Evolutionary conservation across 306 rosid species (phyloP), one percentile per base, ranked within the genome.

Genomic region (Phaseolus lunatus): DNA sequence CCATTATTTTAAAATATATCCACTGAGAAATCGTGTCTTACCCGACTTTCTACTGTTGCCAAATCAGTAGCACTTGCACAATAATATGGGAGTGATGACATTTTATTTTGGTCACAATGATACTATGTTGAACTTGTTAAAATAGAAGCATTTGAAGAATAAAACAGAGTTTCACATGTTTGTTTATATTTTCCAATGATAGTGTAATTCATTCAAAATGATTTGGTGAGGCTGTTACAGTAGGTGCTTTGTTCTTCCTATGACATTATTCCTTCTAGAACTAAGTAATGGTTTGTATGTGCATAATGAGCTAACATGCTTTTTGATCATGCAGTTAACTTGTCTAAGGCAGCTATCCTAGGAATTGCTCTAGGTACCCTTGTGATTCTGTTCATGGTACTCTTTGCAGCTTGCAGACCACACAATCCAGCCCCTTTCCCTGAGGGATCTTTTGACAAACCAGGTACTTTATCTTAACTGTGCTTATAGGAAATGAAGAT

Each of bases 321-420:
- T 29, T 27, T 39, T 73, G 58, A 39, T 56, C 43, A 13, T 78
- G 83, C 82, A 92, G 97, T 85, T 61, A 82, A 80, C 15, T 57
- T 88, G 62, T 88, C 97, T 12, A 92, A 90, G 86, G 92, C 92
- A 15, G 93, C 92, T 41, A 92, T 92, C 59, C 85, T 92, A 19
- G 97, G 97, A 53, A 92, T 92, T 47, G 90, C 93, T 72, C 90
- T 92, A 50, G 96, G 92, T 22, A 89, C 89, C 57, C 87, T 92
- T 3, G 88, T 81, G 71, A 87, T 90, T 81, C 89, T 92, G 83
- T 85, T 90, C 75, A 84, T 90, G 93, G 87, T 92, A 75, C 81
- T 92, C 27, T 71, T 88, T 20, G 93, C 92, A 1, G 93, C 87
- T 43, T 88, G 85, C 82, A 89, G 88, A 41, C 90, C 96, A 9